Conservation (phyloP, 2,329 filamentous ascomycete species). For the Botrytis cinerea region DNA sequence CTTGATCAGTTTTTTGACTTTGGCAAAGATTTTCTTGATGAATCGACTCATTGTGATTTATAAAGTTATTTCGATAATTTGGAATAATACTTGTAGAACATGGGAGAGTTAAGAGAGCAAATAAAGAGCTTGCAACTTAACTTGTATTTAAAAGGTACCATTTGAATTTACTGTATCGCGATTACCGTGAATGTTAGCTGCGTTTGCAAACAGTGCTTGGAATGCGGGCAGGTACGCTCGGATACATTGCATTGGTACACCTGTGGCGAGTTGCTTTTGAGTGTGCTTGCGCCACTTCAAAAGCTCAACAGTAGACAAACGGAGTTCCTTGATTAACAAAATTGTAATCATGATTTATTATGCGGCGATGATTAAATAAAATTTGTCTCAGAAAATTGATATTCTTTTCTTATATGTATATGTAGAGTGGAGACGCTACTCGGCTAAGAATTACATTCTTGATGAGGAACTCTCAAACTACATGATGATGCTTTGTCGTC, state of each 20-base stretch:
- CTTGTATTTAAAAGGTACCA: neutral
- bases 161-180: neutral
- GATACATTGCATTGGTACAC: neutral
- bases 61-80: neutral
- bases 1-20: neutral
- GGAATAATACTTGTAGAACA: no score
- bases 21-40: neutral
- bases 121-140: neutral
- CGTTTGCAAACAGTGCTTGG: slow-evolving; percentile 4
- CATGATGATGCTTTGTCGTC: neutral
- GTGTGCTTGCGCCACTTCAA: neutral
- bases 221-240: neutral
- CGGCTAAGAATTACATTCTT: neutral
- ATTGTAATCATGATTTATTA: neutral
- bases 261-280: neutral
- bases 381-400: neutral
- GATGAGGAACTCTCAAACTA: neutral
- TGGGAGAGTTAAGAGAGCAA: no score
- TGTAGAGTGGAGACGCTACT: neutral
- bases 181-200: neutral
- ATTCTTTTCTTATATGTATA: neutral
- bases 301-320: neutral
- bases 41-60: neutral
- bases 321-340: neutral
- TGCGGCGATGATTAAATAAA: neutral